A percentile compares a stretch with the other conserved stretches of the same genome.
Evolutionary conservation across 192 early-diverging fungal species (phyloP).

Genomic region (Lobosporangium transversale): DNA sequence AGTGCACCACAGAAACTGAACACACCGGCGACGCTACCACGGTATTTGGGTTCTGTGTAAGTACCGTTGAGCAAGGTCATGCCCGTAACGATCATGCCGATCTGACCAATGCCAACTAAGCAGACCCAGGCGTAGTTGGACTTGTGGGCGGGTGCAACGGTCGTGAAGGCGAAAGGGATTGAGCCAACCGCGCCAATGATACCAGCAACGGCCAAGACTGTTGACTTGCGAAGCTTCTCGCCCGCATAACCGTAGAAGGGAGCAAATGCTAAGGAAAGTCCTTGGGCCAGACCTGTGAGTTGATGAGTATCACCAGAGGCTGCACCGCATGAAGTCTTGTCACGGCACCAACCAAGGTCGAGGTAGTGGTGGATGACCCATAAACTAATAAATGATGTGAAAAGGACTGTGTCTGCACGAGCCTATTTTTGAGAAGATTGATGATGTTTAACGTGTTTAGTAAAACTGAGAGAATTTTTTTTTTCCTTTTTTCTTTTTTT

Average conservation of each 20-base stretch:
- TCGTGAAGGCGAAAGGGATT: constrained; percentile 58
- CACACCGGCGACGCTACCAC: constrained; percentile 72
- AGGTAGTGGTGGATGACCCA: constrained; percentile 72
- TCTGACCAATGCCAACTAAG: constrained; percentile 63
- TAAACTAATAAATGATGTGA: constrained; percentile 73
- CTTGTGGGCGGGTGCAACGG: constrained; percentile 54
- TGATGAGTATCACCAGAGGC: constrained; percentile 41
- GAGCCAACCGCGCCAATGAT: constrained; percentile 63
- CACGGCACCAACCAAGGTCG: constrained; percentile 60
- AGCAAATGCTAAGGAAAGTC: constrained; percentile 69
- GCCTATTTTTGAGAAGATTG: constrained; percentile 46
- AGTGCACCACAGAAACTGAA: constrained; percentile 70
- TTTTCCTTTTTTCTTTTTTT: too few relatives aligned
- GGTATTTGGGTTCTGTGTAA: constrained; percentile 56
- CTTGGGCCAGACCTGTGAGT: constrained; percentile 69
- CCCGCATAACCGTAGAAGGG: constrained; percentile 64
- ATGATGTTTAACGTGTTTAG: too few relatives aligned
- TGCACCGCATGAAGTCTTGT: constrained; percentile 21
- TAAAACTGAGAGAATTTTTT: too few relatives aligned
- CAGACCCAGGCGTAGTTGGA: constrained; percentile 55
- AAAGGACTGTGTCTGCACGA: constrained; percentile 76
- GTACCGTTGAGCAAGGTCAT: constrained; percentile 68
- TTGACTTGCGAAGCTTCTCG: constrained; percentile 50
- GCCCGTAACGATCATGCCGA: constrained; percentile 74
- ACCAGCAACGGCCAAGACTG: constrained; percentile 53